phyloP scores from a whole-genome alignment of 768 basidiomycete species.

The Austroboletus eburneus region DNA sequence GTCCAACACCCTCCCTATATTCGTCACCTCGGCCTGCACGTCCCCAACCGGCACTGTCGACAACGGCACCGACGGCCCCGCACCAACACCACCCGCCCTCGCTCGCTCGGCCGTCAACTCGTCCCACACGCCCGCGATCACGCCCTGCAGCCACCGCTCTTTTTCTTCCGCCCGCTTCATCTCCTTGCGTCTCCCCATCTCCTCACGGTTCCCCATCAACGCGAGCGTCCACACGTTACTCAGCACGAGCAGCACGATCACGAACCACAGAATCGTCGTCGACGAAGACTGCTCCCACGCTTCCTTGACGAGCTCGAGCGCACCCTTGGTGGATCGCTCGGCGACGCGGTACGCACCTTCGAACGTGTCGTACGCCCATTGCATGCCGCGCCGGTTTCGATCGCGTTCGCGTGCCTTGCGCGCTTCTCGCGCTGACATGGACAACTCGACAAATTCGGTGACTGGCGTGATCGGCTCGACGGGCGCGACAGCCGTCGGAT shows the following conservation, averaged over 20 bases:
- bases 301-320: conserved; percentile 73
- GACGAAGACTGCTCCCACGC: conserved; percentile 75
- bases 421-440: conserved; percentile 10
- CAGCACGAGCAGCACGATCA: conserved; percentile 68
- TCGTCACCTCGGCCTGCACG: conserved; percentile 45
- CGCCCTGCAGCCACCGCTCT: conserved; percentile 71
- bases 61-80: conserved; percentile 14
- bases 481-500: conserved; percentile 50
- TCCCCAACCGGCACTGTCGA: conserved; percentile 22
- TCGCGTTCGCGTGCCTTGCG: conserved; percentile 60
- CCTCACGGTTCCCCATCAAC: conserved; percentile 46
- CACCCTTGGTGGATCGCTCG: conserved; percentile 61
- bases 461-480: conserved; percentile 35
- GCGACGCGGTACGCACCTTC: conserved; percentile 73
- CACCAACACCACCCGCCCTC: conserved; percentile 6
- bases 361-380: conserved; percentile 88
- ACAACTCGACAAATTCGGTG: conserved; percentile 9
- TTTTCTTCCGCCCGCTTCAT: conserved; percentile 56
- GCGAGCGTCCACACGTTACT: conserved; percentile 73
- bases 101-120: conserved; percentile 52
- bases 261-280: conserved; percentile 66
- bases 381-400: conserved; percentile 66
- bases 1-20: conserved; percentile 50
- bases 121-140: conserved; percentile 69
- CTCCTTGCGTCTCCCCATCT: conserved; percentile 43